Evolutionary conservation across 768 basidiomycete species (phyloP), one percentile per base, ranked within the genome.

Genomic region (Pisolithus tinctorius): DNA sequence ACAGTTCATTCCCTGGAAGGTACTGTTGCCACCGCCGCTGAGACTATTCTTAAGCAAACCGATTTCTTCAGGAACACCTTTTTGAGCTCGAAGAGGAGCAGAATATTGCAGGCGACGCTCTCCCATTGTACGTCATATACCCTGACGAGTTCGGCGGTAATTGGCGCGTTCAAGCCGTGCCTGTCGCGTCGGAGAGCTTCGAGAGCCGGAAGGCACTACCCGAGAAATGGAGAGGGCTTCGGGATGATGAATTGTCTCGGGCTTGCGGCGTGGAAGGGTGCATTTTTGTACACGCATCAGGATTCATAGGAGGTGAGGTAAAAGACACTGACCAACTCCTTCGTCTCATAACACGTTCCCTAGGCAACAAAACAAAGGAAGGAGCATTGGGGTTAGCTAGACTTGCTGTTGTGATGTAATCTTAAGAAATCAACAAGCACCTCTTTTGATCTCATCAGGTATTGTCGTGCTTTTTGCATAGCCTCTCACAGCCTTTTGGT

Each of bases 91-190:
- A 97, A 69, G 65, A 69, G 2, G 82, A 86, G 48, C 67, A 77
- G 14, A 61, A 63, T 1, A 69, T 79, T 30, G 51, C 76, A 2
- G 63, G 67, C 1, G 65, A 78, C 7, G 71, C 74, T 47, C 74
- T 82, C 56, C 84, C 90, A 3, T 74, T 87, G 34, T 98, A 97
- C 65, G 76, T 93, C 48, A 73, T 99, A 49, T 98, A 97, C 65
- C 88, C 92, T 1, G 94, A 97, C 59, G 89, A 91, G 64, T 74
- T 72, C 1, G 74, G 58, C 41, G 77, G 73, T 6, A 84, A 77
- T 62, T 99, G 94, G 94, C 83, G 96, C 39, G 71, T 99, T 42
- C 95, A 98, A 64, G 94, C 95, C 6, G 88, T 99, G 16, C 86
- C 95, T 6, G 68, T 84, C 44, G 74, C 83, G 0, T 73, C 88